Percentiles rank a stretch among this genome's conserved stretches.
phyloP scores from a whole-genome alignment of 2,329 filamentous ascomycete species.

The Rhynchosporium graminicola region DNA sequence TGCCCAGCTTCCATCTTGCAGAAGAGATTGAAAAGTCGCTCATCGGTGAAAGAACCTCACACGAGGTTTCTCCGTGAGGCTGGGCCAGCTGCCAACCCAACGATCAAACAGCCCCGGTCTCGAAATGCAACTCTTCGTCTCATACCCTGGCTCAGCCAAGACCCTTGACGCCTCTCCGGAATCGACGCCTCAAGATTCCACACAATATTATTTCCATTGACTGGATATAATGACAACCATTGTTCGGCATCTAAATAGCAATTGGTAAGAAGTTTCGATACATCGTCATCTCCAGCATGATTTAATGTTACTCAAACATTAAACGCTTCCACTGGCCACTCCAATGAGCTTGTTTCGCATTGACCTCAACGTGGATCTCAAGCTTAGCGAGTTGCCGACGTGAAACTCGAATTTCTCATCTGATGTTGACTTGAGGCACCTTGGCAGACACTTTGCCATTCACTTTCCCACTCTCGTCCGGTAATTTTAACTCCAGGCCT shows the following conservation, averaged over 20 bases:
- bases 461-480: not conserved
- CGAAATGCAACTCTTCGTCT: conserved; percentile 14
- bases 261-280: conserved; percentile 21
- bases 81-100: not conserved
- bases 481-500: not conserved
- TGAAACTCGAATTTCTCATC: conserved; percentile 18
- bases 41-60: too few relatives aligned
- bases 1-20: not conserved
- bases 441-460: conserved; percentile 3
- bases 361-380: conserved; percentile 16
- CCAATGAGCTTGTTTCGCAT: conserved; percentile 17
- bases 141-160: conserved; percentile 10
- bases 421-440: conserved; percentile 12
- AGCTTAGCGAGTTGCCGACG: conserved; percentile 20
- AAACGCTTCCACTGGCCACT: conserved; percentile 9
- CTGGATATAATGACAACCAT: conserved; percentile 13
- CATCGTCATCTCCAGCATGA: not conserved
- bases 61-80: conserved; percentile 1
- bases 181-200: not conserved
- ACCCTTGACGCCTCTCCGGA: not conserved
- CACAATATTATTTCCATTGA: not conserved
- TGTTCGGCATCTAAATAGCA: conserved; percentile 17
- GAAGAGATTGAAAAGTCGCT: not conserved
- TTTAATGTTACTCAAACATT: conserved; percentile 17
- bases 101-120: conserved; percentile 14